Evolutionary conservation across 2,329 filamentous ascomycete genomes (phyloP).

Genomic region (Eurotiales sp.): DNA sequence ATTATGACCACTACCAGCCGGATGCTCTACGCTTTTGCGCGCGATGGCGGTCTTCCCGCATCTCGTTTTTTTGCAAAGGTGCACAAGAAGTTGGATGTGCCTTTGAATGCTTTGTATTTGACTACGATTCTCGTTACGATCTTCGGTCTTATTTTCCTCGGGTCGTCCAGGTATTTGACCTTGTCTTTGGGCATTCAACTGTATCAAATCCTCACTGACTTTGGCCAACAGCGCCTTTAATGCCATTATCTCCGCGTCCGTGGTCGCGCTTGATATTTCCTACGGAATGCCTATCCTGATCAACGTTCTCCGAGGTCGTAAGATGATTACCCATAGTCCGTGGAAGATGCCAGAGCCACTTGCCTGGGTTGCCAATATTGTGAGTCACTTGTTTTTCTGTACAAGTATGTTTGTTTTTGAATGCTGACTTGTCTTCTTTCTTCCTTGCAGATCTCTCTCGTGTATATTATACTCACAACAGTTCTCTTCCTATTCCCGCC

Average conservation of each 20-base stretch:
- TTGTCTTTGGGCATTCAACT: background rate
- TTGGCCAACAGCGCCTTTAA: conserved; percentile 71
- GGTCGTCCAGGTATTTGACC: conserved; percentile 44
- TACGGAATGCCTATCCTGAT: conserved; percentile 72
- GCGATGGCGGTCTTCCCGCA: conserved; percentile 63
- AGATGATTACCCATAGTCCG: conserved; percentile 58
- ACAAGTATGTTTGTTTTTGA: background rate
- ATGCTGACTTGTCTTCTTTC: background rate
- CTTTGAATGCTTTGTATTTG: conserved; percentile 63
- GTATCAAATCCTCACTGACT: too few species aligned
- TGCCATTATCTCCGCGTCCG: conserved; percentile 66
- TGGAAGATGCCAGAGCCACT: conserved; percentile 55
- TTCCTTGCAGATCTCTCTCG: conserved; percentile 50
- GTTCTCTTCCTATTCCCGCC: conserved; percentile 74
- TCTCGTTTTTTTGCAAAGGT: conserved; percentile 59
- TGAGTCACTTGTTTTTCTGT: conserved; percentile 24
- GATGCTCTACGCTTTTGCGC: conserved; percentile 65
- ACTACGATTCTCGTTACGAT: conserved; percentile 60
- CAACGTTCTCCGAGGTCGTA: conserved; percentile 64
- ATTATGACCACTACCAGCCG: conserved; percentile 64
- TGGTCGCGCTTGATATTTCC: conserved; percentile 67
- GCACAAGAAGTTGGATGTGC: conserved; percentile 59
- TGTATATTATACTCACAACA: conserved; percentile 66
- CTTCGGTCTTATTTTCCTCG: conserved; percentile 68
- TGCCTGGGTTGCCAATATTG: conserved; percentile 59